Evolutionary conservation across 495 filamentous ascomycete genomes (phyloP), one percentile per base, ranked within the genome.

Genomic region (Recurvomyces mirabilis): DNA sequence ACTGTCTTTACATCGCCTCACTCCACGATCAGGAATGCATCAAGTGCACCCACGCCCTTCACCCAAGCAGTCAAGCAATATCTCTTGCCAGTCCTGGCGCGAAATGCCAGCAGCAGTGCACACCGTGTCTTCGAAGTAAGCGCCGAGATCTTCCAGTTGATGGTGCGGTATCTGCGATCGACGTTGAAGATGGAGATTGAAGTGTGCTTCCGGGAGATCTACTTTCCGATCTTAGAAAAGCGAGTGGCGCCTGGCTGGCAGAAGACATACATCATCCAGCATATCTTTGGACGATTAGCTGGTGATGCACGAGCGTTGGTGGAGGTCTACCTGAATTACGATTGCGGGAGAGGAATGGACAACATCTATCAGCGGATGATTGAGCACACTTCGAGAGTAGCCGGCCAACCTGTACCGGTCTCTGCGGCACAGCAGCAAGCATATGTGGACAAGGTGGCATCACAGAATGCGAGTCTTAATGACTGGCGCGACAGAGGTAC

Each of bases 131-230:
- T 95, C 63, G 89, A 96, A 56, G 84, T 94, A 24, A 85, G 82
- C 63, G 93, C 87, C 55, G 93, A 96, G 62, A 94, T 96, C 4
- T 96, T 99, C 61, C 95, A 87, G 87, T 62, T 95, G 46, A 93
- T 95, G 79, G 62, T 94, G 4, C 93, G 87, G 58, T 74, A 89
- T 63, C 86, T 96, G 78, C 75, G 93, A 49, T 82, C 89, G 0
- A 82, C 86, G 60, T 82, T 96, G 61, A 98, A 96, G 81, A 93
- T 94, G 76, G 93, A 99, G 61, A 82, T 96, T 38, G 93, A 96
- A 61, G 87, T 99, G 1, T 95, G 96, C 58, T 58, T 99, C 47
- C 95, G 95, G 59, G 93, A 99, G 54, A 94, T 96, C 19, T 99
- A 99, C 57, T 66, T 99, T 25, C 84, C 87, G 10, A 87, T 96